Evolutionary conservation across 2,329 filamentous ascomycete genomes (phyloP).

Genomic region (Botrytis fabae): DNA sequence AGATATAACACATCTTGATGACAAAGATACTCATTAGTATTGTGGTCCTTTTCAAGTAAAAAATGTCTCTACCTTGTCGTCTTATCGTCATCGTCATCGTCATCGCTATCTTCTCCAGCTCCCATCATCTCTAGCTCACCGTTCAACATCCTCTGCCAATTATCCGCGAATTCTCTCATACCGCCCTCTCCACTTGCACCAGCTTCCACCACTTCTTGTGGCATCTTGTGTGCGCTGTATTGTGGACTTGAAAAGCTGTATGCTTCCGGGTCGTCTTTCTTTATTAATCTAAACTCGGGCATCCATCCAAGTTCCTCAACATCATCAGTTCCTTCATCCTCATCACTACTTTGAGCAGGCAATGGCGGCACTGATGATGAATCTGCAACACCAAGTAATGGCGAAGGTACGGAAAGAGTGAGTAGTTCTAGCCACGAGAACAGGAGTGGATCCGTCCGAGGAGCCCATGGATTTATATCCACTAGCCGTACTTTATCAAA

Average conservation of each 20-base stretch:
- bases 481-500: slow-evolving; percentile 66
- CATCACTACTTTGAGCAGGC: slow-evolving; percentile 43
- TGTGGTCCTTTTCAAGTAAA: not conserved
- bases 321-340: slow-evolving; percentile 49
- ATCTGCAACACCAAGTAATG: slow-evolving; percentile 53
- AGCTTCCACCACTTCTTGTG: slow-evolving; percentile 83
- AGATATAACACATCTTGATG: not conserved
- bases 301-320: slow-evolving; percentile 57
- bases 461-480: slow-evolving; percentile 94
- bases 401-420: slow-evolving; percentile 62
- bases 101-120: slow-evolving; percentile 45
- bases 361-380: slow-evolving; percentile 38
- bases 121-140: slow-evolving; percentile 44
- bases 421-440: slow-evolving; percentile 91
- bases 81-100: slow-evolving; percentile 35
- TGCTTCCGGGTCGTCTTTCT: slow-evolving; percentile 82
- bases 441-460: slow-evolving; percentile 81
- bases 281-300: slow-evolving; percentile 80
- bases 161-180: slow-evolving; percentile 75
- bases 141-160: slow-evolving; percentile 65
- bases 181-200: slow-evolving; percentile 68
- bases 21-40: not conserved
- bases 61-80: not conserved
- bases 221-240: slow-evolving; percentile 94
- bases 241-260: slow-evolving; percentile 82